These are phyloP conservation scores for Sideroxylon spinosum DNA, from an alignment of 179 eudicot species.

Conservation along the genomic window DNA sequence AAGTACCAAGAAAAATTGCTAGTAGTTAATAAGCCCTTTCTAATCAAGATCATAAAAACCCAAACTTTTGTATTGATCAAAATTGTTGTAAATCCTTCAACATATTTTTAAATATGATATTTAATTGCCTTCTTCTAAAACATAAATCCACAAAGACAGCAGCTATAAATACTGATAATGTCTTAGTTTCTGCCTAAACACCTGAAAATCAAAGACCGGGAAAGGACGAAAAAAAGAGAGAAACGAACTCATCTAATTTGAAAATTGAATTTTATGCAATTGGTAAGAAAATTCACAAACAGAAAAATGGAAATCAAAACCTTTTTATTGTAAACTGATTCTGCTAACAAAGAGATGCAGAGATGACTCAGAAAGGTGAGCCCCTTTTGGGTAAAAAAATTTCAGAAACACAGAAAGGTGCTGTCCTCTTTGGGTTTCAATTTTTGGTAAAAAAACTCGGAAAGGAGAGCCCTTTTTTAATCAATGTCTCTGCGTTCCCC, in stretches of 20 bases:
- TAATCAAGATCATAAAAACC: neutral
- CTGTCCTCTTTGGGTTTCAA: too few relatives aligned
- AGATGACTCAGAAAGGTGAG: too few relatives aligned
- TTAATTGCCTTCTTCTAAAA: neutral
- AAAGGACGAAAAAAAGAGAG: too few relatives aligned
- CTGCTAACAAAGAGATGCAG: too few relatives aligned
- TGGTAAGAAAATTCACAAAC: too few relatives aligned
- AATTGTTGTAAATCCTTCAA: constrained; percentile 7
- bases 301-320: too few relatives aligned
- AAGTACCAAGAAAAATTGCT: neutral
- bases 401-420: too few relatives aligned
- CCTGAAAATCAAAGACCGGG: neutral
- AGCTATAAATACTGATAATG: neutral
- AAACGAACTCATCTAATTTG: too few relatives aligned
- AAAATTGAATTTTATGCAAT: too few relatives aligned
- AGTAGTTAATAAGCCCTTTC: neutral
- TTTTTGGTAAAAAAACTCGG: too few relatives aligned
- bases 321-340: too few relatives aligned
- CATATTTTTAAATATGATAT: neutral
- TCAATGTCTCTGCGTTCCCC: neutral
- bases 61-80: neutral
- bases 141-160: neutral
- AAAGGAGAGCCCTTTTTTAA: neutral
- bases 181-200: neutral
- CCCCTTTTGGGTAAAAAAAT: too few relatives aligned